Base-by-base conservation (phyloP, 2,329 filamentous ascomycete species). In the Ophiostoma sp. region DNA sequence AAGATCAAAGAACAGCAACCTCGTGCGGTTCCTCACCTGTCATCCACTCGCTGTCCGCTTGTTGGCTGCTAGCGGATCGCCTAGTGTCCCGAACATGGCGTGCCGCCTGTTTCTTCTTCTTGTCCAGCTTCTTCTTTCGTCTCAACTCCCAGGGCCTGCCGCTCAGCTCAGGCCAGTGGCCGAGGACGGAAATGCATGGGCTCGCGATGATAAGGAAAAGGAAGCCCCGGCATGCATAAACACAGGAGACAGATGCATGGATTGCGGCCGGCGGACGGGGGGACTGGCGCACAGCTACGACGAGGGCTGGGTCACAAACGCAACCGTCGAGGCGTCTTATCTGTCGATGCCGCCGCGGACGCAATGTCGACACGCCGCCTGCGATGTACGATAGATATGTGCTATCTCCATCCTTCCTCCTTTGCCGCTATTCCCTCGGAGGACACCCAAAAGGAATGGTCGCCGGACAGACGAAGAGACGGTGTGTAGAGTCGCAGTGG, bases 401-500 rank as follows among this genome's bases (percentile, higher is more conserved):
- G 16, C 5, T 47, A 47, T 47, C 12, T 27, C 27, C 27, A 2
- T 27, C 27, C 27, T 27, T 27, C 27, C 1, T 27, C 27, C 27
- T 27, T 27, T 27, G 27, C 27, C 27, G 27, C 27, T 27, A 27
- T 27, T 27, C 27, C 27, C 27, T 27, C 27, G 27, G 27, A 27
- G 27, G 27, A 27, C 27, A 27, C 27, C 27, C 27, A 27, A 27
- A 27, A 27, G 27, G 27, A 27, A 27, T 27, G 27, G 27, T 27
- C 27, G 27, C 27, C 27, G 27, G 27, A 27, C 49, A 27, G 5
- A 52, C 9, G 18, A 4, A 58, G 38, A 60, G 55, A 60, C 55
- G 55, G 55, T 60, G 52, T 58, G 55, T 38, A 60, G 55, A 60
- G 55, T 60, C 7, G 55, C 55, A 60, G 55, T 40, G 55, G 49